These are phyloP conservation scores for Candida sonorensis DNA, from an alignment of 805 yeast species.

Conservation along the genomic window DNA sequence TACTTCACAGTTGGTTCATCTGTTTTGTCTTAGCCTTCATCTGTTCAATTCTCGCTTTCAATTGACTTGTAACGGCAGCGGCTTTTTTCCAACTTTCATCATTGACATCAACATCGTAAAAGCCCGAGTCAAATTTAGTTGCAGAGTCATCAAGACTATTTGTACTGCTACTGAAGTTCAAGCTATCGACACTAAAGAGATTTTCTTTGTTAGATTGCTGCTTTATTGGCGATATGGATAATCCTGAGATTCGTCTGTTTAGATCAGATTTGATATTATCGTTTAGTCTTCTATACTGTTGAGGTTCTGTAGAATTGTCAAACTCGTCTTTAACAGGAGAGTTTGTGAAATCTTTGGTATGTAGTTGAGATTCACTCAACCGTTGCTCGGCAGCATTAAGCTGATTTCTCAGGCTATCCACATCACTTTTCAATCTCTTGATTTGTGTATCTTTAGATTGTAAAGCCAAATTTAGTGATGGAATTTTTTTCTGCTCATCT, in stretches of 20 bases:
- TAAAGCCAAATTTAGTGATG: slow-evolving; percentile 40
- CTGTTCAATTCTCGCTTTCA: slow-evolving; percentile 80
- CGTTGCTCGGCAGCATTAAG: slow-evolving; percentile 27
- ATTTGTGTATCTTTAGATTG: slow-evolving; percentile 70
- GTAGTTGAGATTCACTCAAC: slow-evolving; percentile 6
- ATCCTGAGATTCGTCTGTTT: slow-evolving; percentile 26
- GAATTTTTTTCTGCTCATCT: slow-evolving; percentile 41
- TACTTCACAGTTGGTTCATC: slow-evolving; percentile 16
- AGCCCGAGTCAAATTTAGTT: slow-evolving; percentile 15
- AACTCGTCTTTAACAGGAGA: slow-evolving; percentile 9
- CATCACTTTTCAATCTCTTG: slow-evolving; percentile 51
- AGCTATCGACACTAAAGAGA: no score
- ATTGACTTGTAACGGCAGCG: slow-evolving; percentile 79
- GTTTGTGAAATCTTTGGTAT: slow-evolving; percentile 1
- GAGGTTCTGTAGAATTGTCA: no score
- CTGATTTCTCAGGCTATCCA: slow-evolving; percentile 49
- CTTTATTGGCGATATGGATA: no score
- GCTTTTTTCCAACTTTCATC: slow-evolving; percentile 85
- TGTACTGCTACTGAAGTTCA: slow-evolving; percentile 10
- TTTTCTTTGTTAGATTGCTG: slow-evolving; percentile 24
- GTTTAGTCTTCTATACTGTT: slow-evolving; percentile 1
- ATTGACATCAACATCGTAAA: slow-evolving; percentile 33
- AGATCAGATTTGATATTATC: slow-evolving; percentile 18
- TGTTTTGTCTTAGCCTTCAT: slow-evolving; percentile 60
- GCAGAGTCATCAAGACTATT: slow-evolving; percentile 6